Base-by-base conservation (phyloP, 345 rosid species). In the Citrus cavaleriei region DNA sequence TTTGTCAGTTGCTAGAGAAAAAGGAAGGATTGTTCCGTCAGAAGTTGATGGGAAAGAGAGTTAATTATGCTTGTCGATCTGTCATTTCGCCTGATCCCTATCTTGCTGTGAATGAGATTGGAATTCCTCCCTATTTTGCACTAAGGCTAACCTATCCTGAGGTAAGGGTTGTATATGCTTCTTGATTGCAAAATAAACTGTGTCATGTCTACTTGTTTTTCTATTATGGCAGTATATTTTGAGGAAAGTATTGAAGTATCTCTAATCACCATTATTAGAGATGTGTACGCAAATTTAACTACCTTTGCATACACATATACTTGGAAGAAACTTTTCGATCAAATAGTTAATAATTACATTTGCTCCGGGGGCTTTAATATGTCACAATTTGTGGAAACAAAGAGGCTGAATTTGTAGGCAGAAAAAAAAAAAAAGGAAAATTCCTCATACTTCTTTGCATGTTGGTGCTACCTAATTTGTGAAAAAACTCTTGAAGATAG, bases 21-120 rank as follows among this genome's bases (percentile, higher is more conserved):
- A 96, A 96, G 83, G 98, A 96, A 85, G 99, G 99, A 72, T 74
- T 96, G 69, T 96, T 94, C 81, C 95, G 99, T 37, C 99, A 96
- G 80, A 96, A 94, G 82, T 88, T 96, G 98, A 96, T 96, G 99
- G 99, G 99, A 77, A 96, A 96, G 89, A 88, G 99, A 85, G 99
- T 96, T 70, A 96, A 96, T 86, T 92, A 87, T 85, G 98, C 99
- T 18, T 96, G 99, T 75, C 89, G 98, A 55, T 96, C 99, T 78
- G 99, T 96, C 69, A 96, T 96, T 82, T 96, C 99, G n/a, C 99
- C 99, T 69, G 99, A 96, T 89, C 98, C 98, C 63, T 94, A 90
- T 85, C 82, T 96, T 42, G 99, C 95, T 38, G 99, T 96, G 58
- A 96, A 94, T 75, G 99, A 96, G 87, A 96, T 96, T 73, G 99